These are phyloP conservation scores for Pseudogymnoascus sp. DNA, from an alignment of 2,329 filamentous ascomycete genomes.

Conservation along the genomic window DNA sequence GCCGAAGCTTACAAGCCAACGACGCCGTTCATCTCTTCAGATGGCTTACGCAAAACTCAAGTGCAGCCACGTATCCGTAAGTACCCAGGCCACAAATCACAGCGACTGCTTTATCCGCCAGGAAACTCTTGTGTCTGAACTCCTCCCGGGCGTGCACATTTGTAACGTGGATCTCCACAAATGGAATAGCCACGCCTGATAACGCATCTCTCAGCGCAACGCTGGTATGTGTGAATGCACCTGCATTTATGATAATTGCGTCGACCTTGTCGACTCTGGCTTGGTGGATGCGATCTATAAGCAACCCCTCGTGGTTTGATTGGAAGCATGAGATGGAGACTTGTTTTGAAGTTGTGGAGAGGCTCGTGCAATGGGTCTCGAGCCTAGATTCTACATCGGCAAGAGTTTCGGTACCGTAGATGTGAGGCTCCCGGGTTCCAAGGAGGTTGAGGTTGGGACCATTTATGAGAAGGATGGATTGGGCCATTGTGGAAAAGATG, in stretches of 20 bases:
- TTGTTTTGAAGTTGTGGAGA: neutral
- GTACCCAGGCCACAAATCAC: slow-evolving; percentile 64
- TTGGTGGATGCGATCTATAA: slow-evolving; percentile 66
- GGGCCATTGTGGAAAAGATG: slow-evolving; percentile 26
- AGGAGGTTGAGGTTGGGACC: slow-evolving; percentile 80
- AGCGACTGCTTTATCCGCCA: slow-evolving; percentile 68
- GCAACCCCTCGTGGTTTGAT: slow-evolving; percentile 70
- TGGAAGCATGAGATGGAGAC: slow-evolving; percentile 55
- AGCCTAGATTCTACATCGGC: slow-evolving; percentile 44
- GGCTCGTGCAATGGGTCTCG: neutral
- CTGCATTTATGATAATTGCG: slow-evolving; percentile 69
- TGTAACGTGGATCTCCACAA: slow-evolving; percentile 69
- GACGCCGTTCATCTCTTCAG: slow-evolving; percentile 34
- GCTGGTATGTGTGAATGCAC: slow-evolving; percentile 68
- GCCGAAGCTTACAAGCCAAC: neutral
- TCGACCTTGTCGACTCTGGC: slow-evolving; percentile 51
- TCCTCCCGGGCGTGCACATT: slow-evolving; percentile 67
- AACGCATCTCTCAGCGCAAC: slow-evolving; percentile 71
- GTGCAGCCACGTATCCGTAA: slow-evolving; percentile 53
- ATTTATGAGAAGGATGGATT: slow-evolving; percentile 63
- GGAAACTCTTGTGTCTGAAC: slow-evolving; percentile 62
- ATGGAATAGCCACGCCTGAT: slow-evolving; percentile 61
- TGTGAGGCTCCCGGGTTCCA: slow-evolving; percentile 63
- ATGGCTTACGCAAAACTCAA: slow-evolving; percentile 46
- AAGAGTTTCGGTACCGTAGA: slow-evolving; percentile 67